Evolutionary conservation across 345 rosid genomes (phyloP).

Genomic region (Aegle marmelos): DNA sequence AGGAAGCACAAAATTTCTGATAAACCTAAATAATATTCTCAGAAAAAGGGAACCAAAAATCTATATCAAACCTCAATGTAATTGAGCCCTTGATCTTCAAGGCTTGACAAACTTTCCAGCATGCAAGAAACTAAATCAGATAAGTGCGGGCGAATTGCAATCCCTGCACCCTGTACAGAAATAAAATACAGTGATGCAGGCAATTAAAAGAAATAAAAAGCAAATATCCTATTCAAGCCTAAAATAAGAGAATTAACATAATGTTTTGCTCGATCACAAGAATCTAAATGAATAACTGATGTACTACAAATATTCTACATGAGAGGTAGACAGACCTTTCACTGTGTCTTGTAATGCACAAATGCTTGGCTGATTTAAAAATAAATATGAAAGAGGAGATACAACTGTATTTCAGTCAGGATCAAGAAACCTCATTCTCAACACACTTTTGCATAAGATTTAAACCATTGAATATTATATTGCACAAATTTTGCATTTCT

Average conservation of each 20-base stretch:
- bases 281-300: not conserved
- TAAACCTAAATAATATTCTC: constrained; percentile 56
- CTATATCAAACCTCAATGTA: constrained; percentile 73
- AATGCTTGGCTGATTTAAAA: not conserved
- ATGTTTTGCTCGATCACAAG: not conserved
- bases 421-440: not conserved
- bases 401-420: not conserved
- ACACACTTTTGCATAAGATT: not conserved
- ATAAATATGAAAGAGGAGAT: not conserved
- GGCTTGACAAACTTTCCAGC: constrained; percentile 98
- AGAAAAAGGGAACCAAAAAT: not conserved
- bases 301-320: not conserved
- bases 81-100: constrained; percentile 97
- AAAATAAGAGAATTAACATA: not conserved
- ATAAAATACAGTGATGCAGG: constrained; percentile 3
- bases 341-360: not conserved
- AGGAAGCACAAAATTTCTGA: constrained; percentile 2
- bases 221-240: not conserved
- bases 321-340: not conserved
- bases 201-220: constrained; percentile 1
- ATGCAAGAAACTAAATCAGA: constrained; percentile 92
- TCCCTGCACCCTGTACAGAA: constrained; percentile 75
- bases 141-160: constrained; percentile 84
- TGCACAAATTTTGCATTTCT: not conserved
- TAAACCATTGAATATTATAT: not conserved